Evolutionary conservation across 345 rosid species (phyloP), one percentile per base, ranked within the genome.

Genomic region (Cardamine chenopodiifolia): DNA sequence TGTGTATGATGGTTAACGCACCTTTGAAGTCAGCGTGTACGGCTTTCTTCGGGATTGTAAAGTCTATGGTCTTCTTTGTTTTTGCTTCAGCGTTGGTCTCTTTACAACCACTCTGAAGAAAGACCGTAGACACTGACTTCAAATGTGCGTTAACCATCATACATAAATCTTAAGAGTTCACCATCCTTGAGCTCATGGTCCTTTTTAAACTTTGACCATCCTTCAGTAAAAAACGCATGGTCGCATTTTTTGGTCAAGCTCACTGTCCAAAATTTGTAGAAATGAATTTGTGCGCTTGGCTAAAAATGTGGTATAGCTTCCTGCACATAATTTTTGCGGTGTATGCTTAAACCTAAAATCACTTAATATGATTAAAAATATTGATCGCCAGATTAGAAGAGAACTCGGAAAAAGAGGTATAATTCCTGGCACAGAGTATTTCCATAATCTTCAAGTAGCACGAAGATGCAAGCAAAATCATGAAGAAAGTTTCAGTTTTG

Each of bases 131-230:
- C 48, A 20, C 71, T 71, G 6, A 77, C 80, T 70, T 77, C 76
- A 49, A 77, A 77, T 2, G 67, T 77, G 0, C 18, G 26, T 26
- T 3, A 5, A 12, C 72, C 76, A 5, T 70, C 76, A 3, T 70
- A 77, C 29, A 64, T 76, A 63, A 70, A 77, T 0, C 72, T 70
- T 28, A 77, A 14, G 47, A 70, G 70, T 71, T 64, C 80, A 14
- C 76, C 80, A 15, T 64, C 31, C 28, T 34, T 15, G 32, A 77
- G 80, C 3, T 56, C 60, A 40, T 70, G 71, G 5, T 70, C 80
- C 47, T 48, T 67, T 11, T 39, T 67, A 49, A 77, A 77, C 14
- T 35, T 70, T 20, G 67, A 8, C 76, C 80, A 77, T 55, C 80
- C 76, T n/a, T 11, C 0, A 1, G 76, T 70, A 35, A 77, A 63